Conservation (phyloP, 768 basidiomycete genomes). For the Chlorophyllum brunneum region DNA sequence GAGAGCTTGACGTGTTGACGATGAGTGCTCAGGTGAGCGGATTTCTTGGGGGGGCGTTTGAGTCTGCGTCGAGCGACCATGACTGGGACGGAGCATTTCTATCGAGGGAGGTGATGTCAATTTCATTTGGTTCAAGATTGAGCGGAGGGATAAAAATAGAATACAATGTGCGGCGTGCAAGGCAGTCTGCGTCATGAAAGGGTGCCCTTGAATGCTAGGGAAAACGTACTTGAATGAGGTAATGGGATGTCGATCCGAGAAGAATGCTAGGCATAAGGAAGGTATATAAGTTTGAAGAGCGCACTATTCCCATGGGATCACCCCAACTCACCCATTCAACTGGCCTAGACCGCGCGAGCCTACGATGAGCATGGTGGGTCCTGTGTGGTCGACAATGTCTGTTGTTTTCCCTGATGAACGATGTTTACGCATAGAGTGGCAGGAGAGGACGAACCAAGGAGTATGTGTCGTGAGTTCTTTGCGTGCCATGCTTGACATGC, state of each 20-base stretch:
- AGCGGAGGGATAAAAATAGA: neutral
- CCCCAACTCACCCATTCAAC: slow-evolving; percentile 68
- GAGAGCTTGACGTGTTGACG: slow-evolving; percentile 83
- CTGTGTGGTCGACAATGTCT: slow-evolving; percentile 84
- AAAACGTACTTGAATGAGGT: slow-evolving; percentile 69
- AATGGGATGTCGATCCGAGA: slow-evolving; percentile 93
- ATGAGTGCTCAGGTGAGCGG: slow-evolving; percentile 77
- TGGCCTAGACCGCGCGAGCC: slow-evolving; percentile 90
- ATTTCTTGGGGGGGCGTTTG: slow-evolving; percentile 79
- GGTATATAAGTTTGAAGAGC: neutral
- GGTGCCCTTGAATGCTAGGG: neutral
- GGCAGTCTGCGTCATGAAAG: neutral
- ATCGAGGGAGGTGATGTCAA: neutral
- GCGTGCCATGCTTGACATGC: slow-evolving; percentile 96
- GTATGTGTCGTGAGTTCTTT: slow-evolving; percentile 90
- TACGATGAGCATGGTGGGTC: slow-evolving; percentile 91
- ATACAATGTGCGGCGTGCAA: neutral
- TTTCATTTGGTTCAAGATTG: neutral
- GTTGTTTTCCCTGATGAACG: neutral
- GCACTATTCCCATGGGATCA: neutral
- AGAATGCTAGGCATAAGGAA: slow-evolving; percentile 56
- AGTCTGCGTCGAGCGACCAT: slow-evolving; percentile 94
- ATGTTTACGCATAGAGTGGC: neutral
- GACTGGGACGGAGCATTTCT: slow-evolving; percentile 93
- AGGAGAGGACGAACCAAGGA: slow-evolving; percentile 50